These are phyloP conservation scores for Tricholoma sp. DNA, from an alignment of 768 basidiomycete genomes.

Conservation along the genomic window DNA sequence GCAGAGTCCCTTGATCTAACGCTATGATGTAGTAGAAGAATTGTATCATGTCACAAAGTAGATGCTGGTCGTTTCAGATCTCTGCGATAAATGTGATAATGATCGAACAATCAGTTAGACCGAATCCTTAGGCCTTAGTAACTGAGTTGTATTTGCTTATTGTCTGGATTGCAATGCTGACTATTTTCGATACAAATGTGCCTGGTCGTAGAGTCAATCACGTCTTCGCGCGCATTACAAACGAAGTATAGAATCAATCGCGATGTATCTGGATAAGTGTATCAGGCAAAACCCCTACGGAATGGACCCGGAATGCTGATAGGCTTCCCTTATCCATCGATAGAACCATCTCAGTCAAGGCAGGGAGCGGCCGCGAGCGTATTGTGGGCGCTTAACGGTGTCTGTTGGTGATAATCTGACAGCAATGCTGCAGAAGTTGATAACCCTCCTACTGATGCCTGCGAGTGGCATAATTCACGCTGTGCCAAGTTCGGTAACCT, in stretches of 20 bases:
- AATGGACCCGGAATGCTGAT: background rate
- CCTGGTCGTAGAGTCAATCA: no score
- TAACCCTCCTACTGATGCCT: background rate
- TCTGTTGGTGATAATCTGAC: background rate
- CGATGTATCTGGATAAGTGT: background rate
- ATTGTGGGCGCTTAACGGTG: background rate
- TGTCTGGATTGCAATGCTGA: background rate
- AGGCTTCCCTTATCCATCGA: background rate
- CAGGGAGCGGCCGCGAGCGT: background rate
- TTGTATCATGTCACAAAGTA: background rate
- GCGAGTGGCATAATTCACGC: slow-evolving; percentile 4
- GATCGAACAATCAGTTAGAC: background rate
- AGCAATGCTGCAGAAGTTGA: background rate
- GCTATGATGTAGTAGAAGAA: background rate
- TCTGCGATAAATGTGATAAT: background rate
- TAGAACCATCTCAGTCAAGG: background rate
- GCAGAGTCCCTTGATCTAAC: no score
- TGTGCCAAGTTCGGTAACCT: background rate
- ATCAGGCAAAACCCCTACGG: background rate
- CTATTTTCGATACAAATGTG: background rate
- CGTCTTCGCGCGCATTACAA: no score
- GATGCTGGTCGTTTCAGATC: background rate
- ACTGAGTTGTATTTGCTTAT: background rate
- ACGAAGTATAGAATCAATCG: no score
- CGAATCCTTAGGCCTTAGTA: background rate